Base-by-base conservation (phyloP, 192 early-diverging fungal genomes). In the Thamnidium elegans region DNA sequence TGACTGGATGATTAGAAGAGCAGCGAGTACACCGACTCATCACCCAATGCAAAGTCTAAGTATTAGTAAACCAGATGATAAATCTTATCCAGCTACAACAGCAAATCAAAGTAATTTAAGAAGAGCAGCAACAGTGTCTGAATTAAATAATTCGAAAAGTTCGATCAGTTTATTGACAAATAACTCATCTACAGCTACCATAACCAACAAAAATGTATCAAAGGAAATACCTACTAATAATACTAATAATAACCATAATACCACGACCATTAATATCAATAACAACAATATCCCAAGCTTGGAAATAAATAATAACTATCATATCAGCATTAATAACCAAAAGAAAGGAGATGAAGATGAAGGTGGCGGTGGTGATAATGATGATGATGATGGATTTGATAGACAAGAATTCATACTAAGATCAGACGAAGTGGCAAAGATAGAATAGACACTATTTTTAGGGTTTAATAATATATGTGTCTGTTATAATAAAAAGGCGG, bases 51-150 rank as follows among this genome's bases (percentile, higher is more conserved):
- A 56, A 43, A 13, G 19, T n/a, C n/a, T 20, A 10, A 36, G 46
- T n/a, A 50, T 63, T 46, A 63, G 62, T 32, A 65, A 65, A 55
- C 63, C 63, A 19, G 63, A 65, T 36, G 63, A 65, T 56, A 56
- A 17, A 39, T 56, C 19, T 17, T 56, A 56, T 36, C 36, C 36
- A 39, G 36, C 5, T 39, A 3, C 5, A 39, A 39, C 1, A 39
- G 5, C 36, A 39, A 39, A 26, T 26, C 36, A 39, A 39, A 6
- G 36, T 26, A 34, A 32, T n/a, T 9, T 56, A 3, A 56, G 55
- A 39, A 56, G 55, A 19, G 55, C 55, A 3, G 55, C 34, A 0
- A 56, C 55, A 19, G n/a, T 56, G 7, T 56, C 31, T 19, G 55
- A 56, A 56, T 36, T 34, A 11, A 55, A 31, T 31, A 34, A 26